phyloP scores from a whole-genome alignment of 208 protist genomes.

The Paratrypanosoma confusum region DNA sequence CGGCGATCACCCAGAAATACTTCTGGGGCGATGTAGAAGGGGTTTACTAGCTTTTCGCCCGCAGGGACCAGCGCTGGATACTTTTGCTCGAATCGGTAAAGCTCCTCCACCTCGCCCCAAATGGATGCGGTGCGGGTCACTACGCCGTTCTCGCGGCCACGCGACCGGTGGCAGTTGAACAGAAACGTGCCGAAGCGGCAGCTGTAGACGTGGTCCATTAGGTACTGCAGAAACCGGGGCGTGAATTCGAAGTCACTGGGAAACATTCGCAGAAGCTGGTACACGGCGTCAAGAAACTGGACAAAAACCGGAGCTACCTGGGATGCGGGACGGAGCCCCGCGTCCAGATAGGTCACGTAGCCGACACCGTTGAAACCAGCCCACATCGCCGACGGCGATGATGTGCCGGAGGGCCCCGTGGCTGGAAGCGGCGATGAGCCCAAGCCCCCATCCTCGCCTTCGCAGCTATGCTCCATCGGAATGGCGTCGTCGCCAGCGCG shows the following conservation, averaged over 20 bases:
- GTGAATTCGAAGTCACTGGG: constrained; percentile 84
- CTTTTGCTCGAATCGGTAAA: constrained; percentile 1
- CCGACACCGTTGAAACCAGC: not conserved
- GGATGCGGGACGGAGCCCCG: not conserved
- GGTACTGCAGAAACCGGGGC: constrained; percentile 17
- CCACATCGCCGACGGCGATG: not conserved
- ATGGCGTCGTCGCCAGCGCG: not conserved
- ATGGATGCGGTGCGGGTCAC: constrained; percentile 3
- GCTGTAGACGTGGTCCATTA: constrained; percentile 18
- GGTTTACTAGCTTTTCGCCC: constrained; percentile 5
- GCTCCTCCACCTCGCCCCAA: constrained; percentile 8
- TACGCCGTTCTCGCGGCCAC: not conserved
- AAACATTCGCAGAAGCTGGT: constrained; percentile 59
- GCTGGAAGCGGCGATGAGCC: not conserved
- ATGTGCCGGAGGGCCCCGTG: no score
- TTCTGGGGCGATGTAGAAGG: constrained; percentile 6
- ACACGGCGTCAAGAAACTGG: constrained; percentile 88
- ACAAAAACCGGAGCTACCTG: constrained; percentile 53
- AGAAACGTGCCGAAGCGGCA: constrained; percentile 19
- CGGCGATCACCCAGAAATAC: not conserved
- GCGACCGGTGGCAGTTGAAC: constrained; percentile 8
- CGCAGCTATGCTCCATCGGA: not conserved
- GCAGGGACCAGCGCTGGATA: not conserved
- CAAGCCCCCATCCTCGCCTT: constrained; percentile 3
- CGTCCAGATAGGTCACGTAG: not conserved